Base-by-base conservation (phyloP, 768 basidiomycete genomes). In the Trametopsis cervina region DNA sequence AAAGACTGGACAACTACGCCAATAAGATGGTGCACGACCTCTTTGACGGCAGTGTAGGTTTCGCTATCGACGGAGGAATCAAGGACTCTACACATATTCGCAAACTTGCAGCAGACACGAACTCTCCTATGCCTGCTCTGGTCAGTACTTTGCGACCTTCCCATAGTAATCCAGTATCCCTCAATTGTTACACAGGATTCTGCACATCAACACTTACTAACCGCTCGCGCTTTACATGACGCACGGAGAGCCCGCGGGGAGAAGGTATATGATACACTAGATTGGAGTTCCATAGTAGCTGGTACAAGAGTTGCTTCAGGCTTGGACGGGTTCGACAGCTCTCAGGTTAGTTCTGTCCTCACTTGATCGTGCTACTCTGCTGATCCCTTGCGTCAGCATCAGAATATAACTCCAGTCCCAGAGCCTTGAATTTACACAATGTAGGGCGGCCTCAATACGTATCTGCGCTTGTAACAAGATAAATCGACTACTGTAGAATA, bases 41-140 rank as follows among this genome's bases (percentile, higher is more conserved):
- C 26, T 94, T 92, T 59, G 83, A 89, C 48, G 86, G 80, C 18
- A 69, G 74, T 7, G 69, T 67, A 15, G 92, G 90, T 12, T 93
- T 95, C 62, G 69, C 81, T 11, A 78, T 93, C 42, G 82, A 88
- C 40, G 87, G 87, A n/a, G 92, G 89, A 15, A 80, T 95, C 58
- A 91, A 91, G 59, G 91, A 93, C 59, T 84, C 88, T 0, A 65
- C 76, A 74, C 84, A 85, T 60, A 81, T 92, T 45, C 82, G 85
- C 47, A 75, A 73, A 42, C 71, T 93, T 9, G 78, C 81, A 0
- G 72, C 79, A 6, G 77, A 82, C 49, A 68, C 76, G 49, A 77
- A 84, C 54, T 71, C 77, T 10, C 84, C 85, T 0, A 82, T 86
- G 83, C 87, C 86, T 6, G 67, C 69, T 15, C 69, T 85, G 18